phyloP scores from a whole-genome alignment of 768 basidiomycete species.

The Auricularia sp. region DNA sequence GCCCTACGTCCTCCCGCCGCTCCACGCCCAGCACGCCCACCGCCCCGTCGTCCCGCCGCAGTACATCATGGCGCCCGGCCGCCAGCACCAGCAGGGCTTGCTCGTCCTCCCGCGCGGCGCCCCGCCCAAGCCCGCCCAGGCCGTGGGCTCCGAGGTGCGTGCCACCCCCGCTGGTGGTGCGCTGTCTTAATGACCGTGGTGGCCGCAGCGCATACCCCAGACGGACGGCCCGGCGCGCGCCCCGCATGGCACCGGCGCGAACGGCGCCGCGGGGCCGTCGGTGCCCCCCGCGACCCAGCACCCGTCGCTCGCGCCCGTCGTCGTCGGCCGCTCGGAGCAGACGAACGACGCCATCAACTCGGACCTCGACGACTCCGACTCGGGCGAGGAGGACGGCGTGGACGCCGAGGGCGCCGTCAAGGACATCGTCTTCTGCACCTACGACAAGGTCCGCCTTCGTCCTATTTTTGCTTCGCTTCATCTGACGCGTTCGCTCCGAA shows the following conservation, averaged over 20 bases:
- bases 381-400: slow-evolving; percentile 75
- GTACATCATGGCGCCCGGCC: not conserved
- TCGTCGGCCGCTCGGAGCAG: not conserved
- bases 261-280: slow-evolving; percentile 63
- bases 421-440: slow-evolving; percentile 96
- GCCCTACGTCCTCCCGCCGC: not conserved
- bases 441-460: slow-evolving; percentile 70
- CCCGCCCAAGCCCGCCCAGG: not conserved
- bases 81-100: not conserved
- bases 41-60: not conserved
- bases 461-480: slow-evolving; percentile 1
- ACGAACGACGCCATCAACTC: slow-evolving; percentile 81
- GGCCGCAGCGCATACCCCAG: slow-evolving; percentile 48
- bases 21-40: not conserved
- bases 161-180: not conserved
- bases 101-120: not conserved
- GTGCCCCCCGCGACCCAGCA: slow-evolving; percentile 48
- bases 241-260: slow-evolving; percentile 56
- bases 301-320: slow-evolving; percentile 3
- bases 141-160: not conserved
- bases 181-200: too few species aligned
- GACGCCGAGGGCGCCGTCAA: slow-evolving; percentile 68
- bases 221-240: slow-evolving; percentile 68
- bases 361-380: slow-evolving; percentile 83
- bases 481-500: slow-evolving; percentile 20